These are phyloP conservation scores for Achlya hypogyna DNA, from an alignment of 352 stramenopile species.

Conservation along the genomic window DNA sequence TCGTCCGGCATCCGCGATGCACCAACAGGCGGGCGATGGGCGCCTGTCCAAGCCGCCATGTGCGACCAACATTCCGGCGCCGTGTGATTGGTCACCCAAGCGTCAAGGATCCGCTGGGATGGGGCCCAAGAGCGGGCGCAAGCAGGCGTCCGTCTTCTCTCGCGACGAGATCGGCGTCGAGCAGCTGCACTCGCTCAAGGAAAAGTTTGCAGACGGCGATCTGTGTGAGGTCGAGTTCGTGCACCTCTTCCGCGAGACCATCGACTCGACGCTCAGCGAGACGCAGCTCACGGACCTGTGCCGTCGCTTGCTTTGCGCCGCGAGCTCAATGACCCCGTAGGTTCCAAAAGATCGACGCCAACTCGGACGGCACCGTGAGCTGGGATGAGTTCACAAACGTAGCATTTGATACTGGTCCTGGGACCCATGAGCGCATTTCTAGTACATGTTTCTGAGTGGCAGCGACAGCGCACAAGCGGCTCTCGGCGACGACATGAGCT, in stretches of 20 bases:
- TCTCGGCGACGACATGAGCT: slow-evolving; percentile 51
- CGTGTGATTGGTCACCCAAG: too few species aligned
- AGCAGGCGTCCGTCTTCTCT: slow-evolving; percentile 40
- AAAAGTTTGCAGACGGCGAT: slow-evolving; percentile 74
- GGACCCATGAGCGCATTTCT: slow-evolving; percentile 18
- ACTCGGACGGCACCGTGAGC: slow-evolving; percentile 75
- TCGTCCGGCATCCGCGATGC: too few species aligned
- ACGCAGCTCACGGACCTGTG: slow-evolving; percentile 74
- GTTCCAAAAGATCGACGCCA: slow-evolving; percentile 84
- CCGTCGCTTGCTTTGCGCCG: slow-evolving; percentile 11
- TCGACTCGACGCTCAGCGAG: slow-evolving; percentile 65
- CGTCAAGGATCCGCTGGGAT: background rate
- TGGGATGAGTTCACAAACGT: slow-evolving; percentile 86
- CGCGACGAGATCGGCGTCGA: slow-evolving; percentile 73
- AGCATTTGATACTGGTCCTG: background rate
- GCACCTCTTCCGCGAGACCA: slow-evolving; percentile 70
- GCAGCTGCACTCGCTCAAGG: slow-evolving; percentile 74
- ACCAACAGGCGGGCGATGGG: too few species aligned
- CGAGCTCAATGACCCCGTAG: slow-evolving; percentile 22
- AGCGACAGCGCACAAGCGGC: slow-evolving; percentile 53
- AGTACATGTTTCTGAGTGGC: slow-evolving; percentile 80
- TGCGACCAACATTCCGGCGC: too few species aligned
- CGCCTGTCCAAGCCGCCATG: too few species aligned
- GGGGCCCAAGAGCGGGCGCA: background rate
- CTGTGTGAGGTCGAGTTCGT: slow-evolving; percentile 82